Evolutionary conservation across 179 eudicot species (phyloP).

Genomic region (Beta macrorhiza): DNA sequence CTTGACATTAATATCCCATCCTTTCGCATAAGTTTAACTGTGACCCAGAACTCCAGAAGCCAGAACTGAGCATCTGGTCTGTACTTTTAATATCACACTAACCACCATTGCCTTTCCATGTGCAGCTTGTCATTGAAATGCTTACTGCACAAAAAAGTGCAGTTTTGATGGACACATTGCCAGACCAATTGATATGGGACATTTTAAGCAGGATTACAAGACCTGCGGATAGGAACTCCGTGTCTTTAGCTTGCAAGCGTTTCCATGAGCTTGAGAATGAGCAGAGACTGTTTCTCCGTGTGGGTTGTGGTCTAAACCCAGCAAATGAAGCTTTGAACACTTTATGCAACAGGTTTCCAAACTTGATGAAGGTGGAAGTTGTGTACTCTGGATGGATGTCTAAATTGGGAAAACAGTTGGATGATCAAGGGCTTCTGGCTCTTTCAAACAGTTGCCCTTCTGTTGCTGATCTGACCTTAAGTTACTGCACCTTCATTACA

Average conservation of each 20-base stretch:
- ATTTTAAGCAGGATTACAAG: constrained; percentile 53
- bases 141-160: neutral
- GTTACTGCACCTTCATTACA: constrained; percentile 79
- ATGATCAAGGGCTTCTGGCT: constrained; percentile 63
- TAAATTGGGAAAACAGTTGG: constrained; percentile 76
- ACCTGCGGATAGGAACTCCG: constrained; percentile 57
- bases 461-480: constrained; percentile 64
- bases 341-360: constrained; percentile 71
- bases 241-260: constrained; percentile 72
- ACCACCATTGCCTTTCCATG: constrained; percentile 13
- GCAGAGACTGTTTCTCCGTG: constrained; percentile 56
- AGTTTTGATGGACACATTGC: constrained; percentile 59
- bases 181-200: constrained; percentile 65
- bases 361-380: constrained; percentile 71
- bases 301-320: constrained; percentile 88
- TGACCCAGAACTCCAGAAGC: neutral
- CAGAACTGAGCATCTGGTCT: neutral
- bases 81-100: neutral
- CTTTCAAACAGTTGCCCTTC: constrained; percentile 59
- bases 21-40: neutral
- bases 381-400: constrained; percentile 89
- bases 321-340: constrained; percentile 62
- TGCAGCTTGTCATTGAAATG: constrained; percentile 22
- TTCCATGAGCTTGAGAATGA: constrained; percentile 63
- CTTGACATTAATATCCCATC: neutral